These are phyloP conservation scores for Castanospermum australe DNA, from an alignment of 306 rosid genomes.

Conservation along the genomic window DNA sequence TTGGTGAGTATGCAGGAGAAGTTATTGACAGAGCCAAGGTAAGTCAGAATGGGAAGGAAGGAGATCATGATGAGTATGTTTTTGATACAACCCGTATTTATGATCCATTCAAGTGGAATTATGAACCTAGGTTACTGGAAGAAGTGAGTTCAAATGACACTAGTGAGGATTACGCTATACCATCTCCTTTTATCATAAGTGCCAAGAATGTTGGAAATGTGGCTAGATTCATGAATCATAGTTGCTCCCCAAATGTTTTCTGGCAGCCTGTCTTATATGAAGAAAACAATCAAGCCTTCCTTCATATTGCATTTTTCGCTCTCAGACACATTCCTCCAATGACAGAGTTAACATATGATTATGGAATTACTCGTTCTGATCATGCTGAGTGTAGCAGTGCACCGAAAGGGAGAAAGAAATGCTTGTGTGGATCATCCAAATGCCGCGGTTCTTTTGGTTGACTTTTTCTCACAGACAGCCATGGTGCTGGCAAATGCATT, in stretches of 20 bases:
- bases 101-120: slow-evolving; percentile 59
- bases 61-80: slow-evolving; percentile 46
- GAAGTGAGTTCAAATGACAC: slow-evolving; percentile 41
- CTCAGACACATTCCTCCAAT: slow-evolving; percentile 65
- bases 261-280: slow-evolving; percentile 70
- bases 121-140: slow-evolving; percentile 51
- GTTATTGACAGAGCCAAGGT: slow-evolving; percentile 52
- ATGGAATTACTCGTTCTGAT: slow-evolving; percentile 41
- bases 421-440: slow-evolving; percentile 55
- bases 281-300: slow-evolving; percentile 53
- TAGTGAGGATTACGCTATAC: slow-evolving; percentile 43
- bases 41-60: slow-evolving; percentile 37
- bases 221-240: slow-evolving; percentile 70
- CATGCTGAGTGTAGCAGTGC: slow-evolving; percentile 36
- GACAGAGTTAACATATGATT: slow-evolving; percentile 72
- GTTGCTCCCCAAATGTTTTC: slow-evolving; percentile 70
- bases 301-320: slow-evolving; percentile 65
- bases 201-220: slow-evolving; percentile 68
- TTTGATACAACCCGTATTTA: slow-evolving; percentile 56
- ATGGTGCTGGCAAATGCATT: slow-evolving; percentile 26
- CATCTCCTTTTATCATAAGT: slow-evolving; percentile 55
- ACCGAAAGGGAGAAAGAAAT: slow-evolving; percentile 47
- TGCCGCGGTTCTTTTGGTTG: slow-evolving; percentile 58
- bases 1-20: slow-evolving; percentile 72
- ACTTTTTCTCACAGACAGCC: slow-evolving; percentile 14